These are phyloP conservation scores for Tuctoria greenei DNA, from an alignment of 176 grass and related monocot genomes.

Conservation along the genomic window DNA sequence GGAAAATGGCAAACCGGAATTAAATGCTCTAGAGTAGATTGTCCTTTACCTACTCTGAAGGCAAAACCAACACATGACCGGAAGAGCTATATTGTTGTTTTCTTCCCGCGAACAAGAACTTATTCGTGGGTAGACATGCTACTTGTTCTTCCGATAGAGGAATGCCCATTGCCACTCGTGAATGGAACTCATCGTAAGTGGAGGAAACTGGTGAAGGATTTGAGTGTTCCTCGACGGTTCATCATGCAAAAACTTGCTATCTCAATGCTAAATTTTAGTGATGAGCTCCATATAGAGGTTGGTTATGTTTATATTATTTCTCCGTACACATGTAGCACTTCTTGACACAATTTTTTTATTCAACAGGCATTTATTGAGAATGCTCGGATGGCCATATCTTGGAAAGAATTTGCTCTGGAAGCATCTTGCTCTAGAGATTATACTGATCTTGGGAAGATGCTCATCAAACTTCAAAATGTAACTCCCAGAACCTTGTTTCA, in stretches of 20 bases:
- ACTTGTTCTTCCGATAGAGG: constrained; percentile 71
- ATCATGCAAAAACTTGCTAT: constrained; percentile 88
- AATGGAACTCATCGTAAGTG: constrained; percentile 89
- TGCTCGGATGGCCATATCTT: constrained; percentile 60
- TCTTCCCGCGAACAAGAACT: constrained; percentile 87
- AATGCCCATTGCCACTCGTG: constrained; percentile 67
- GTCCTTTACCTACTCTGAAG: constrained; percentile 71
- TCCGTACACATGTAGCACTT: constrained; percentile 12
- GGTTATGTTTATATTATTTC: constrained; percentile 11
- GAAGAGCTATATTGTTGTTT: constrained; percentile 85
- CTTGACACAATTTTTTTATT: constrained; percentile 34
- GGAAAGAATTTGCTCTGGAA: constrained; percentile 88
- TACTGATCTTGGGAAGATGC: constrained; percentile 89
- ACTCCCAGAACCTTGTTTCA: constrained; percentile 31
- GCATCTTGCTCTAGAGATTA: constrained; percentile 74
- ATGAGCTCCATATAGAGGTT: constrained; percentile 82
- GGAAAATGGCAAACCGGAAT: constrained; percentile 99
- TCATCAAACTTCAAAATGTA: constrained; percentile 90
- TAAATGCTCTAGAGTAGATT: constrained; percentile 76
- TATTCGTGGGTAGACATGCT: constrained; percentile 93
- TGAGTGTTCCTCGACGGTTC: constrained; percentile 60
- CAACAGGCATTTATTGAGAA: constrained; percentile 79
- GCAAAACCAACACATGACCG: constrained; percentile 88
- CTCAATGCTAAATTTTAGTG: constrained; percentile 76
- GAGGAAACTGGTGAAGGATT: constrained; percentile 85